phyloP scores from a whole-genome alignment of 129 eudicot species.

The Helichrysum umbraculigerum region DNA sequence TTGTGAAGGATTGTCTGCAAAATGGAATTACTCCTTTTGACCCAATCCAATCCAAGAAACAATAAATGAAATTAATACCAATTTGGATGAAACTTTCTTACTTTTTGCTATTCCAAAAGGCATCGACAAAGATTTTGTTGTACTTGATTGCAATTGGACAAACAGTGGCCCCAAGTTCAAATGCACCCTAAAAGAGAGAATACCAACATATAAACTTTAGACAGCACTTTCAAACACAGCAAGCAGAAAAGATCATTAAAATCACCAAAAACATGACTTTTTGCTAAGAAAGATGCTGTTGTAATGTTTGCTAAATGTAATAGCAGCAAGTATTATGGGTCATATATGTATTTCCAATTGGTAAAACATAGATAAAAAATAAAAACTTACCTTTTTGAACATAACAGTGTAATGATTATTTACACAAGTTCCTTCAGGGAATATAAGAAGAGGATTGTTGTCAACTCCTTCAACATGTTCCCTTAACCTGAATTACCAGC shows the following conservation, averaged over 20 bases:
- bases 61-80: constrained; percentile 6
- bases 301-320: neutral
- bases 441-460: constrained; percentile 96
- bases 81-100: constrained; percentile 36
- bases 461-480: constrained; percentile 95
- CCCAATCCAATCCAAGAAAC: neutral
- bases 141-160: constrained; percentile 96
- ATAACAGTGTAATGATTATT: constrained; percentile 91
- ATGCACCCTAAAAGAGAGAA: constrained; percentile 71
- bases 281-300: neutral
- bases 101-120: constrained; percentile 99
- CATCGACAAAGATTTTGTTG: constrained; percentile 96
- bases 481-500: constrained; percentile 61
- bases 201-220: constrained; percentile 9
- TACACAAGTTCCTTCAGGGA: constrained; percentile 99
- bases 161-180: constrained; percentile 93
- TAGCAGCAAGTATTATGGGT: neutral
- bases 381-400: constrained; percentile 35
- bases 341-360: neutral
- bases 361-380: neutral
- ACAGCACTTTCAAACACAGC: neutral
- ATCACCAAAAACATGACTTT: neutral
- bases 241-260: neutral
- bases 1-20: constrained; percentile 95
- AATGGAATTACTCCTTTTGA: neutral